phyloP scores from a whole-genome alignment of 1,284 basidiomycete species.

The Anthracocystis panici-leucophaei region DNA sequence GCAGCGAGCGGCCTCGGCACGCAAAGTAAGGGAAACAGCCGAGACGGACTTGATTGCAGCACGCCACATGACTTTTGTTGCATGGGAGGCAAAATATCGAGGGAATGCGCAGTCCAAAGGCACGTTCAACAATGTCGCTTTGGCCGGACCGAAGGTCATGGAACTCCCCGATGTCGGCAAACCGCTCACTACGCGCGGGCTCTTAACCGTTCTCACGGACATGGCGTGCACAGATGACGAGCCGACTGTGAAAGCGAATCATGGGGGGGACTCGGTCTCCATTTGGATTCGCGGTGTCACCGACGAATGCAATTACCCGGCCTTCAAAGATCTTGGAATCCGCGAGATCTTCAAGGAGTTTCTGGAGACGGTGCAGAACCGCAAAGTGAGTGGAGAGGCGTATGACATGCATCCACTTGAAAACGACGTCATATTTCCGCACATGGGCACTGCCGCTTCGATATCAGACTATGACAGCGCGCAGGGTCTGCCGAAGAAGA shows the following conservation, averaged over 20 bases:
- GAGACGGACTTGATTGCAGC: neutral
- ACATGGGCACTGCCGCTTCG: no score
- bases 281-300: neutral
- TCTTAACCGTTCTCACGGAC: neutral
- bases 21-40: no score
- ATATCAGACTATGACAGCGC: no score
- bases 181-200: neutral
- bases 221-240: neutral
- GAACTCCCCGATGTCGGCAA: neutral
- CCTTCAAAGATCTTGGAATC: neutral
- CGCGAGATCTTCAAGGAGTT: neutral
- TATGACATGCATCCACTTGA: neutral
- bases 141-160: neutral
- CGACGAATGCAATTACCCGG: neutral
- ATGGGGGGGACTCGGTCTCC: neutral
- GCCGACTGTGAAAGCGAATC: neutral
- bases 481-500: no score
- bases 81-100: conserved; percentile 23
- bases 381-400: neutral
- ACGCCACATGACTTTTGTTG: conserved; percentile 23
- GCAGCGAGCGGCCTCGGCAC: no score
- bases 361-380: neutral
- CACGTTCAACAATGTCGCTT: neutral
- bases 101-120: neutral
- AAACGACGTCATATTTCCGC: neutral